These are phyloP conservation scores for Trypanosomatidae sp. DNA, from an alignment of 208 protist genomes.

Conservation along the genomic window DNA sequence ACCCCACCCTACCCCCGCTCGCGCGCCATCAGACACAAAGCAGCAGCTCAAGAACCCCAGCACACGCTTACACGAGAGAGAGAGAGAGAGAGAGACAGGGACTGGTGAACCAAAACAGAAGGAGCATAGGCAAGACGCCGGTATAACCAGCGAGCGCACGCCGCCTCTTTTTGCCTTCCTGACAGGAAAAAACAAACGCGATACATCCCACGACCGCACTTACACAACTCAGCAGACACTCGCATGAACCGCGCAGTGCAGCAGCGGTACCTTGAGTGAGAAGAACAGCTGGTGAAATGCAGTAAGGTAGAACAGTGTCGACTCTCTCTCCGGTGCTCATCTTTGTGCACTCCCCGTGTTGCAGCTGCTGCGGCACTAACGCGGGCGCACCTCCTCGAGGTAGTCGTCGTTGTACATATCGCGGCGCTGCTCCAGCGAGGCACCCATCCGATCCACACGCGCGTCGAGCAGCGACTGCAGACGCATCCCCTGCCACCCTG, in stretches of 20 bases:
- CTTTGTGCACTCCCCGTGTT: not conserved
- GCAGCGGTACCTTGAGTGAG: not conserved
- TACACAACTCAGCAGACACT: not conserved
- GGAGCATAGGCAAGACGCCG: not conserved
- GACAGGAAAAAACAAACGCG: too few relatives aligned
- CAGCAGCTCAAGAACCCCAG: not conserved
- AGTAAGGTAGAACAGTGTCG: not conserved
- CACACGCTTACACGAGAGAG: not conserved
- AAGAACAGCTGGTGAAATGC: not conserved
- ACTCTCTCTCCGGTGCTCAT: not conserved
- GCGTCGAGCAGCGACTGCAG: conserved; percentile 61
- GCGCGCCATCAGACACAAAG: not conserved
- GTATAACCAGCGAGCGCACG: not conserved
- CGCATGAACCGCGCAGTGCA: not conserved
- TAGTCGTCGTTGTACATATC: conserved; percentile 84
- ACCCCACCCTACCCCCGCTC: not conserved
- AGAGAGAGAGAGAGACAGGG: not conserved
- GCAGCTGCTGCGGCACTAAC: conserved; percentile 17
- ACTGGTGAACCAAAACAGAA: not conserved
- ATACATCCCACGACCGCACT: not conserved
- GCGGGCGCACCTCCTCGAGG: conserved; percentile 74
- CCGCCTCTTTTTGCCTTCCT: not conserved
- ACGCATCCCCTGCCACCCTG: conserved; percentile 62
- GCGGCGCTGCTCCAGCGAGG: conserved; percentile 61
- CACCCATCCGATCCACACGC: conserved; percentile 56